Conservation (phyloP, 108 stramenopile genomes). For the Phaeodactylum tricornutum region DNA sequence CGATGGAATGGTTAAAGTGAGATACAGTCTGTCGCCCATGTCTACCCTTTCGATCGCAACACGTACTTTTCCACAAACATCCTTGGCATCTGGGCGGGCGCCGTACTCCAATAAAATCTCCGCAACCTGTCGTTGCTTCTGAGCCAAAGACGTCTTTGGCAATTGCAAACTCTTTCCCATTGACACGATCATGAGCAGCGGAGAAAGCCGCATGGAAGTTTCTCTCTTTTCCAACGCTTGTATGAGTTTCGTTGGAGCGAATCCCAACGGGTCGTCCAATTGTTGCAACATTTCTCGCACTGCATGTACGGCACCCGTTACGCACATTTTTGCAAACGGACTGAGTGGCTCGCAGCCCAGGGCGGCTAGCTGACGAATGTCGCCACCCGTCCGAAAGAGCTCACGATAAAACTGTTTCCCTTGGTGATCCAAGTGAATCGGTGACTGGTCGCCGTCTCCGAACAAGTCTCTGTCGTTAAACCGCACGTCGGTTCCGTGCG, state of each 20-base stretch:
- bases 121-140: background rate
- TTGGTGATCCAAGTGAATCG: background rate
- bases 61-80: background rate
- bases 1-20: too few species aligned
- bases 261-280: background rate
- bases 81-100: background rate
- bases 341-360: background rate
- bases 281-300: background rate
- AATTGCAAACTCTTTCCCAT: background rate
- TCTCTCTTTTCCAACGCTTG: background rate
- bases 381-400: background rate
- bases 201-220: background rate
- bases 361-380: background rate
- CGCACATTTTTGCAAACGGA: background rate
- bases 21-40: too few species aligned
- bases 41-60: too few species aligned
- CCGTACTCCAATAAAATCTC: background rate
- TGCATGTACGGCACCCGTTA: background rate
- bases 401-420: background rate
- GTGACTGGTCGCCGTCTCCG: conserved; percentile 1
- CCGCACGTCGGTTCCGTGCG: background rate
- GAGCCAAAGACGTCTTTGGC: background rate
- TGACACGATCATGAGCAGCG: background rate
- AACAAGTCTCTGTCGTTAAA: background rate
- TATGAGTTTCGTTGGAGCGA: background rate